Conservation (phyloP, 2,329 filamentous ascomycete species). For the Podosphaera aphanis region DNA sequence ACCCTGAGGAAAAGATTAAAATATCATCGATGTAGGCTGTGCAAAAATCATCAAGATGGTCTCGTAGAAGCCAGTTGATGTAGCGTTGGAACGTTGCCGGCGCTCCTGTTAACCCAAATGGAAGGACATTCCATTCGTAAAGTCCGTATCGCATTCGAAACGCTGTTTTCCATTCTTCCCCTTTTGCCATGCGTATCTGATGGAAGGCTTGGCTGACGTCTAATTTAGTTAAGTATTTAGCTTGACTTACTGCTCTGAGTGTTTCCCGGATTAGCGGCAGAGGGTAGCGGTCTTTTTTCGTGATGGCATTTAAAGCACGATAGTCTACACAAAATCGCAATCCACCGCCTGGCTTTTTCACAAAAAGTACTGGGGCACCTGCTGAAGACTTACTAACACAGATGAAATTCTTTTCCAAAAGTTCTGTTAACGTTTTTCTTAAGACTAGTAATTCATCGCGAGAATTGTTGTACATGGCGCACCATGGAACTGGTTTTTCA, state of each 20-base stretch:
- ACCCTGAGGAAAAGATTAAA: constrained; percentile 2
- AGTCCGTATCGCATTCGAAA: background rate
- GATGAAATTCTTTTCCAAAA: background rate
- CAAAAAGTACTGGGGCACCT: background rate
- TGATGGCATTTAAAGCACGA: background rate
- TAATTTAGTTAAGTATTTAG: background rate
- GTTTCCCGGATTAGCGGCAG: background rate
- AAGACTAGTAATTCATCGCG: background rate
- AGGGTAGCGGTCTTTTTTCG: background rate
- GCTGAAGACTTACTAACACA: background rate
- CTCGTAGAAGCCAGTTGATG: constrained; percentile 1
- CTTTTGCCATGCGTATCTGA: background rate
- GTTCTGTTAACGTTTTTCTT: background rate
- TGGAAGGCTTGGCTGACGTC: background rate
- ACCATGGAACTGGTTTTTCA: background rate
- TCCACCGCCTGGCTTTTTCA: background rate
- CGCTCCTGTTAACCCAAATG: constrained; percentile 1
- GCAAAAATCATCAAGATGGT: constrained; percentile 2
- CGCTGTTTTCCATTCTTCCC: constrained; percentile 1
- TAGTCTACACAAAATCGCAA: background rate
- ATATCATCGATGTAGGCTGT: constrained; percentile 2
- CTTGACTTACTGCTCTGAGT: background rate
- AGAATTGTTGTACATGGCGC: background rate
- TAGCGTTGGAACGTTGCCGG: constrained; percentile 2
- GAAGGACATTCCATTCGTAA: constrained; percentile 1